phyloP scores from a whole-genome alignment of 2,329 filamentous ascomycete species.

The Chrysosporium queenslandicum region DNA sequence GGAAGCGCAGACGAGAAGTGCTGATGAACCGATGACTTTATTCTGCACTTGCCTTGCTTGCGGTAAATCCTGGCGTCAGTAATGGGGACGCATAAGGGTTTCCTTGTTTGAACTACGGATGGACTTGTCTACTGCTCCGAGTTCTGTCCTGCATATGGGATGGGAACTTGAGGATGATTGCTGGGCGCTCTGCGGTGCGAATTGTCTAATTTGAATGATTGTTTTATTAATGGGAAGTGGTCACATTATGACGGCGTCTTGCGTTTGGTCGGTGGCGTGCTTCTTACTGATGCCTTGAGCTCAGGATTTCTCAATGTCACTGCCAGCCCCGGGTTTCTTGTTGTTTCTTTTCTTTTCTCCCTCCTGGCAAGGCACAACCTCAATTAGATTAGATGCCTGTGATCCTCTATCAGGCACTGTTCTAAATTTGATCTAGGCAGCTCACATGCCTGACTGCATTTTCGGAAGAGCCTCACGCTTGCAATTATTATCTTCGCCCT shows the following conservation, averaged over 20 bases:
- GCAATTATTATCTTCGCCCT: too few relatives aligned
- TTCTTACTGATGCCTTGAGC: neutral
- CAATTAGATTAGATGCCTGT: neutral
- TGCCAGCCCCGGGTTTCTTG: neutral
- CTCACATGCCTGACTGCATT: neutral
- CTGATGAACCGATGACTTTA: constrained; percentile 68
- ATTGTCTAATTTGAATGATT: neutral
- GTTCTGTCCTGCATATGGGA: neutral
- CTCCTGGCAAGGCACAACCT: neutral
- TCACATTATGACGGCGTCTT: constrained; percentile 4
- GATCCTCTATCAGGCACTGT: neutral
- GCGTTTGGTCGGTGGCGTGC: neutral
- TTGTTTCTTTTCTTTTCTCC: neutral
- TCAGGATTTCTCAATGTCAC: neutral
- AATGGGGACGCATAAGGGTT: neutral
- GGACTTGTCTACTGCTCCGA: neutral
- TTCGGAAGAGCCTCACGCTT: neutral
- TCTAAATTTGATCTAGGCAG: neutral
- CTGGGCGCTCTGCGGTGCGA: neutral
- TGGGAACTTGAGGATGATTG: neutral
- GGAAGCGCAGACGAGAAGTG: constrained; percentile 88
- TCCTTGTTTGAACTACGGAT: neutral
- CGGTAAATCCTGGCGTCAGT: constrained; percentile 39
- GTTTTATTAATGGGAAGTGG: constrained; percentile 1
- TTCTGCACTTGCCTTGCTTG: constrained; percentile 42